These are phyloP conservation scores for Spathaspora sp. DNA, from an alignment of 1,139 yeast species.

Conservation along the genomic window DNA sequence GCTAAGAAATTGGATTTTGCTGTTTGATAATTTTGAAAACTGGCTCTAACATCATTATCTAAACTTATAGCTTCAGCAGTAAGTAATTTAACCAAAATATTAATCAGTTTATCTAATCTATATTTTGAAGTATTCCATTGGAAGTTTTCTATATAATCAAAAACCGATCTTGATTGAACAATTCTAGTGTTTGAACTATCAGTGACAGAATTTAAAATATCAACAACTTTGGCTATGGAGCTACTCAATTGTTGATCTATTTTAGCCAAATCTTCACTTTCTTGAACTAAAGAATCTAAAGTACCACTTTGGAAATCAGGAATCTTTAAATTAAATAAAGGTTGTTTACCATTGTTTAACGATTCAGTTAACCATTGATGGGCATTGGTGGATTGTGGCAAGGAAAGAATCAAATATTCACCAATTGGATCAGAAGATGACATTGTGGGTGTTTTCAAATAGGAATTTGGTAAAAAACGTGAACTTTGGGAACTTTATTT, in stretches of 20 bases:
- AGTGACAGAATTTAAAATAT: slow-evolving; percentile 56
- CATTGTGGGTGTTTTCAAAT: background rate
- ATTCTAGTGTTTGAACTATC: slow-evolving; percentile 29
- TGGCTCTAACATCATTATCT: slow-evolving; percentile 76
- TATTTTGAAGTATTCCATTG: slow-evolving; percentile 87
- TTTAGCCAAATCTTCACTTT: slow-evolving; percentile 85
- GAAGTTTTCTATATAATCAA: slow-evolving; percentile 69
- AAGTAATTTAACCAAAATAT: slow-evolving; percentile 68
- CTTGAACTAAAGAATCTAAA: slow-evolving; percentile 84
- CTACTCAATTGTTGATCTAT: slow-evolving; percentile 72
- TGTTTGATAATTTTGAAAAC: slow-evolving; percentile 68
- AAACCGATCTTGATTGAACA: slow-evolving; percentile 49
- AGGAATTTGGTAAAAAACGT: background rate
- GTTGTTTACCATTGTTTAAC: slow-evolving; percentile 43
- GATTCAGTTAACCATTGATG: slow-evolving; percentile 44
- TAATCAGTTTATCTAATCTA: slow-evolving; percentile 79
- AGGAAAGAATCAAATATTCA: slow-evolving; percentile 50
- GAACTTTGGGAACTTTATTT: background rate
- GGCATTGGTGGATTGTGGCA: slow-evolving; percentile 51
- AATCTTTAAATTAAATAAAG: slow-evolving; percentile 50
- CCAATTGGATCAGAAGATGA: slow-evolving; percentile 19
- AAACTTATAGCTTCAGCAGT: slow-evolving; percentile 77
- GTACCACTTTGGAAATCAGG: slow-evolving; percentile 97
- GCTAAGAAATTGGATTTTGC: slow-evolving; percentile 85
- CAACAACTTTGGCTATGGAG: slow-evolving; percentile 73